Evolutionary conservation across 1,284 basidiomycete genomes (phyloP).

Genomic region (Inonotus hispidus): DNA sequence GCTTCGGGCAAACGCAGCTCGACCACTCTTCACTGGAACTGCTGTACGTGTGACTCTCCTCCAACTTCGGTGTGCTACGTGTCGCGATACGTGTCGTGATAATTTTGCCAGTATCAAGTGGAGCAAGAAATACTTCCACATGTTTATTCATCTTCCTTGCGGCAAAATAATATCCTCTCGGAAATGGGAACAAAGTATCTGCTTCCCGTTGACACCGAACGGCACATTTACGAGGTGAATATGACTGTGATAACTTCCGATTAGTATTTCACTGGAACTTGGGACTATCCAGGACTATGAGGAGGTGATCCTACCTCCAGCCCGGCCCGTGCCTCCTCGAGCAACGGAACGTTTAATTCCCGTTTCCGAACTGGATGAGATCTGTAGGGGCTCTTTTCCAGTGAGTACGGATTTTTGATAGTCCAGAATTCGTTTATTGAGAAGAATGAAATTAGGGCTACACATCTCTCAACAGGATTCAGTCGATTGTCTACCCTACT

Average conservation of each 20-base stretch:
- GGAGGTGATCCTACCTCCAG: conserved; percentile 89
- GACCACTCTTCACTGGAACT: conserved; percentile 60
- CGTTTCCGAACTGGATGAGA: conserved; percentile 70
- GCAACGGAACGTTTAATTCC: conserved; percentile 68
- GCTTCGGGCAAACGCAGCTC: conserved; percentile 58
- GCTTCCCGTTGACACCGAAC: conserved; percentile 82
- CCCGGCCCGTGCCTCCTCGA: conserved; percentile 74
- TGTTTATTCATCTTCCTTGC: conserved; percentile 75
- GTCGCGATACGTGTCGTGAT: neutral
- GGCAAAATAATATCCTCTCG: conserved; percentile 66
- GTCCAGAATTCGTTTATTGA: neutral
- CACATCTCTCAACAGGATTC: conserved; percentile 85
- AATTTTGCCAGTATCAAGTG: conserved; percentile 37
- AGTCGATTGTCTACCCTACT: conserved; percentile 91
- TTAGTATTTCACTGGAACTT: neutral
- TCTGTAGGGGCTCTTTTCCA: conserved; percentile 86
- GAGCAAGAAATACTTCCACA: conserved; percentile 75
- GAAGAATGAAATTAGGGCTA: conserved; percentile 60
- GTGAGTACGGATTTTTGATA: conserved; percentile 38
- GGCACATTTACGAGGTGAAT: conserved; percentile 52
- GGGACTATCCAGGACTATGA: conserved; percentile 50
- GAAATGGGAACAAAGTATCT: conserved; percentile 73
- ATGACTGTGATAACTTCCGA: neutral
- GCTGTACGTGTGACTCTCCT: conserved; percentile 40
- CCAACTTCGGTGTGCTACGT: neutral